Evolutionary conservation across 1,284 basidiomycete genomes (phyloP).

Genomic region (Apiotrichum akiyoshidainum): DNA sequence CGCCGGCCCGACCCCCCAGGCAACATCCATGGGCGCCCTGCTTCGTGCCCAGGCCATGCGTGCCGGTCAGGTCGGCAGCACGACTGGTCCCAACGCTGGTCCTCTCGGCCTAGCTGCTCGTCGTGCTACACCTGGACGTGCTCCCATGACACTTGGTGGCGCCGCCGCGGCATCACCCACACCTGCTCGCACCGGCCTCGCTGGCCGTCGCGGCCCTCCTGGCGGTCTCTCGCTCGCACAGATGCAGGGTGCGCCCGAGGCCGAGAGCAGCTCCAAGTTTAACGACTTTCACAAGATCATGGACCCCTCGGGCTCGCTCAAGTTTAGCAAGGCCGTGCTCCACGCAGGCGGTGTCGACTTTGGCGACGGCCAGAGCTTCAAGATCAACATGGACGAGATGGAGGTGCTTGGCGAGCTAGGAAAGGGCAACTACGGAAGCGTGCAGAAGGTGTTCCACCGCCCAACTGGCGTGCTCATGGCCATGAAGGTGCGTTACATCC

Average conservation of each 20-base stretch:
- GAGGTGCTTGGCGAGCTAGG: conserved; percentile 81
- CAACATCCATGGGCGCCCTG: conserved; percentile 45
- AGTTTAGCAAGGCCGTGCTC: conserved; percentile 91
- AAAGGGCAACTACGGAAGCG: conserved; percentile 94
- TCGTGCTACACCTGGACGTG: conserved; percentile 33
- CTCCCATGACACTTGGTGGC: conserved; percentile 34
- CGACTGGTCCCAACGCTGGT: conserved; percentile 39
- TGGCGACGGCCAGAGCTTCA: conserved; percentile 83
- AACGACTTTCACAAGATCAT: conserved; percentile 91
- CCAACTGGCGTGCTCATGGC: conserved; percentile 96
- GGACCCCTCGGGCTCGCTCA: conserved; percentile 89
- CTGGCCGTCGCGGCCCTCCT: conserved; percentile 39
- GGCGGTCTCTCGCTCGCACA: conserved; percentile 38
- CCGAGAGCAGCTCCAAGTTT: conserved; percentile 55
- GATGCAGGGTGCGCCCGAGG: conserved; percentile 11
- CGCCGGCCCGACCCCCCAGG: conserved; percentile 28
- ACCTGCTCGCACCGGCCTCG: conserved; percentile 30
- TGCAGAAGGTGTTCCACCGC: conserved; percentile 89
- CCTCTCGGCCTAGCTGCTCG: conserved; percentile 47
- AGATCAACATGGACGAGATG: conserved; percentile 94
- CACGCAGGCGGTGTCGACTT: conserved; percentile 94
- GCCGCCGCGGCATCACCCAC: conserved; percentile 4
- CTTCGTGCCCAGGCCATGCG: conserved; percentile 42
- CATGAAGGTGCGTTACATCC: conserved; percentile 73
- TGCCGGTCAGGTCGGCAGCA: conserved; percentile 13